These are phyloP conservation scores for Drechslerella coelobrocha DNA, from an alignment of 2,329 filamentous ascomycete genomes.

Conservation along the genomic window DNA sequence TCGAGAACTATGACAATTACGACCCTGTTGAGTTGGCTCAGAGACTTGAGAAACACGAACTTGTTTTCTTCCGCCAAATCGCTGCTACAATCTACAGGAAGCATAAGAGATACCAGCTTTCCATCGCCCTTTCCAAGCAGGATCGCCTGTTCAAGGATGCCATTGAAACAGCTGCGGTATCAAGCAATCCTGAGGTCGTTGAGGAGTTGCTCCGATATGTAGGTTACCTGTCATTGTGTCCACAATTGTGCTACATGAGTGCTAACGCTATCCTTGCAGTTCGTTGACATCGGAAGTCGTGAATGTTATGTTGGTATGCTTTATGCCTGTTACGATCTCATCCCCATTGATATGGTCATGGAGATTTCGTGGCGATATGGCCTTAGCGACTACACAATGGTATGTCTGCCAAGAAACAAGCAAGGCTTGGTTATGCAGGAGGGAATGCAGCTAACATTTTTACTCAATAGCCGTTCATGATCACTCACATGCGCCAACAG, in stretches of 20 bases:
- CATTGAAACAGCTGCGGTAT: constrained; percentile 95
- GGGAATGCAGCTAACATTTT: constrained; percentile 28
- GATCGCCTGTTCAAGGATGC: constrained; percentile 99
- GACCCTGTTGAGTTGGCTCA: constrained; percentile 90
- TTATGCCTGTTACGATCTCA: constrained; percentile 96
- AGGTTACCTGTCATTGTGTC: constrained; percentile 63
- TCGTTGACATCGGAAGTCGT: constrained; percentile 97
- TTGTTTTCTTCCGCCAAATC: constrained; percentile 99
- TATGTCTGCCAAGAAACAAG: constrained; percentile 28
- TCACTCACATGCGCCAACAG: constrained; percentile 94
- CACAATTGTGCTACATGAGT: background rate
- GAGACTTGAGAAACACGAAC: constrained; percentile 93
- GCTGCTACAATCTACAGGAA: constrained; percentile 98
- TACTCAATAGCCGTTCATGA: constrained; percentile 78
- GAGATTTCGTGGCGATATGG: constrained; percentile 97
- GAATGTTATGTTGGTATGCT: constrained; percentile 99
- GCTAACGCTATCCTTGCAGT: constrained; percentile 66
- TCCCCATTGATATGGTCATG: constrained; percentile 88
- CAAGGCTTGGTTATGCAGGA: background rate
- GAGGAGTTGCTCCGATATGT: constrained; percentile 96
- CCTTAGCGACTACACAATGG: constrained; percentile 94
- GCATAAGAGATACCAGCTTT: constrained; percentile 99
- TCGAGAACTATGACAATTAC: constrained; percentile 99
- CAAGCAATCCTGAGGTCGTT: constrained; percentile 86
- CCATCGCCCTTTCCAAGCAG: constrained; percentile 95